phyloP scores from a whole-genome alignment of 2,329 filamentous ascomycete species.

The Macrophomina tecta region DNA sequence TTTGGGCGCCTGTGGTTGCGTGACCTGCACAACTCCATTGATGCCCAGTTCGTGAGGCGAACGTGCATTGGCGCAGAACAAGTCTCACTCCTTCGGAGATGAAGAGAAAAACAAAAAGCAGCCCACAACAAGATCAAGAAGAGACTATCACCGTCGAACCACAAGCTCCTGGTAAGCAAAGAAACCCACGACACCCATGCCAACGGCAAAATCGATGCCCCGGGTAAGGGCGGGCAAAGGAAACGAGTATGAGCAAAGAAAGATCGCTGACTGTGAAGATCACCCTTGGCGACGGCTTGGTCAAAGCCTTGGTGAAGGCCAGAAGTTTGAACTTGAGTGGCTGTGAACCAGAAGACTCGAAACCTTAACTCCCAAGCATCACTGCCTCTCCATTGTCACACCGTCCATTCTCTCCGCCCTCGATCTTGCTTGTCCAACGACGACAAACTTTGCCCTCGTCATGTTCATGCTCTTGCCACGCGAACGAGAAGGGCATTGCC shows the following conservation, averaged over 20 bases:
- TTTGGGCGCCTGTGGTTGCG: background rate
- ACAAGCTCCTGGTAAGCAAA: background rate
- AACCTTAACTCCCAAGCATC: background rate
- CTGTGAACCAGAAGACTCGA: background rate
- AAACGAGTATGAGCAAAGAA: background rate
- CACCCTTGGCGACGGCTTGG: background rate
- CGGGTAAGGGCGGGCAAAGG: background rate
- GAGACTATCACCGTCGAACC: background rate
- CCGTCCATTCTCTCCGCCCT: background rate
- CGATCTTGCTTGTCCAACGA: background rate
- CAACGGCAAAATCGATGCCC: background rate
- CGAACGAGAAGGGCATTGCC: too few relatives aligned
- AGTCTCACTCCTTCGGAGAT: slow-evolving; percentile 9
- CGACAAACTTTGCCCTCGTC: background rate
- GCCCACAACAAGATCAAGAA: background rate
- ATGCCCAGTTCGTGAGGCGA: slow-evolving; percentile 15
- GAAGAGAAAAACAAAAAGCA: background rate
- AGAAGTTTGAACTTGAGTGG: background rate
- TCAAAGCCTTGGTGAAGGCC: background rate
- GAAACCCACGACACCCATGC: background rate
- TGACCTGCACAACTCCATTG: background rate
- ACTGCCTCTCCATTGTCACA: background rate
- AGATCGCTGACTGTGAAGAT: slow-evolving; percentile 5
- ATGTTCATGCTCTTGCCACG: too few relatives aligned
- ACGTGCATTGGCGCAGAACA: background rate